Evolutionary conservation across 345 rosid genomes (phyloP).

Genomic region (Salix dunnii): DNA sequence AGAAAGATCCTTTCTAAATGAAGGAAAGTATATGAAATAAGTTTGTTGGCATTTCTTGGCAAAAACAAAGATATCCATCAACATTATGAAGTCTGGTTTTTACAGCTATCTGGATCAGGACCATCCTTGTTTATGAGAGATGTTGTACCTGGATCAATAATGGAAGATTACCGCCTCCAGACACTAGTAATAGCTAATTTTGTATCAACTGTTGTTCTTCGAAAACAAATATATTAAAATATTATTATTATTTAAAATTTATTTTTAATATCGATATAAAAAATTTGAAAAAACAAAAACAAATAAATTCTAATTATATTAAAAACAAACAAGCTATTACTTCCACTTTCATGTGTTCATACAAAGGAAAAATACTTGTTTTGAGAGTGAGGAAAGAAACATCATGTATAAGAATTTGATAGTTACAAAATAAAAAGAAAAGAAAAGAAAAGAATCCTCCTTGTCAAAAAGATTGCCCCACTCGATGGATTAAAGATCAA

Average conservation of each 20-base stretch:
- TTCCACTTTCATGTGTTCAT: neutral
- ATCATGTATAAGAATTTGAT: neutral
- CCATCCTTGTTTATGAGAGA: neutral
- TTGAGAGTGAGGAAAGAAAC: neutral
- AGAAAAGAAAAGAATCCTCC: neutral
- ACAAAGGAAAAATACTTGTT: neutral
- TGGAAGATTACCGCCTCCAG: neutral
- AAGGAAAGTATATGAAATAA: too few species aligned
- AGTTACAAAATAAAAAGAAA: too few species aligned
- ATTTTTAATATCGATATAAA: too few species aligned
- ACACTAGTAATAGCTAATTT: too few species aligned
- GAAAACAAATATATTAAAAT: too few species aligned
- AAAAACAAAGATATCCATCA: neutral
- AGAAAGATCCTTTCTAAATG: too few species aligned
- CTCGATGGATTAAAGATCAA: neutral
- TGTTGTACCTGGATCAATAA: neutral
- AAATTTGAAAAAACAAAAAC: too few species aligned
- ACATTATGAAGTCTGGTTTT: too few species aligned
- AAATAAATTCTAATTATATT: too few species aligned
- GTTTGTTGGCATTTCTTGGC: neutral
- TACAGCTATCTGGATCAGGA: neutral
- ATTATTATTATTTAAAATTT: too few species aligned
- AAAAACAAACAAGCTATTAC: neutral
- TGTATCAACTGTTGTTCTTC: too few species aligned
- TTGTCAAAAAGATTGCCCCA: neutral